Conservation (phyloP, 2,329 filamentous ascomycete genomes). For the Orbilia javanica region DNA sequence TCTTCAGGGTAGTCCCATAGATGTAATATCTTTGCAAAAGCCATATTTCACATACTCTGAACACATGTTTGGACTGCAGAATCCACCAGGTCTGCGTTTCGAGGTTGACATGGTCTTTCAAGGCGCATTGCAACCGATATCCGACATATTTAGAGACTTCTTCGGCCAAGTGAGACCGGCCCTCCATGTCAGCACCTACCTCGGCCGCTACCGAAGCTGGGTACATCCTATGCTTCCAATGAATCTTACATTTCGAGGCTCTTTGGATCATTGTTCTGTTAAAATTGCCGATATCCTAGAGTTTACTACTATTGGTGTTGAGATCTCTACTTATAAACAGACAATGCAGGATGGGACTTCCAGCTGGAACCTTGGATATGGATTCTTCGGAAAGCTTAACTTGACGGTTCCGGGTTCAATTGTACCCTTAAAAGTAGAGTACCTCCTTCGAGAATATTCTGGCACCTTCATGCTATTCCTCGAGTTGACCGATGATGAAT, state of each 20-base stretch:
- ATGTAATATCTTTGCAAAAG: too few species aligned
- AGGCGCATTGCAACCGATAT: background rate
- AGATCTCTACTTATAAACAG: background rate
- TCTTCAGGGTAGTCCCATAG: too few species aligned
- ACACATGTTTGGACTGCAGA: too few species aligned
- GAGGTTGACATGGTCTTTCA: too few species aligned
- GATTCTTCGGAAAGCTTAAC: background rate
- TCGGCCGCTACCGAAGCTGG: background rate
- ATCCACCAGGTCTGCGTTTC: too few species aligned
- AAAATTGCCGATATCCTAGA: background rate
- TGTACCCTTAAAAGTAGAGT: background rate
- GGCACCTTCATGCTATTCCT: too few species aligned
- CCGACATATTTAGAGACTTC: background rate
- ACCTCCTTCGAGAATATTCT: background rate
- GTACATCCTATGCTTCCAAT: too few species aligned
- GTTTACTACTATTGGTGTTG: background rate
- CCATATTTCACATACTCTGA: too few species aligned
- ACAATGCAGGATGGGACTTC: too few species aligned
- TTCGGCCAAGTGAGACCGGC: background rate
- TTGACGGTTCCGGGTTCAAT: background rate
- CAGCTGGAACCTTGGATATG: background rate
- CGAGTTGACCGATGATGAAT: background rate
- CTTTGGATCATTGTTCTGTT: background rate
- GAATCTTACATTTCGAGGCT: background rate
- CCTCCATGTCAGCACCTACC: background rate